Base-by-base conservation (phyloP, 768 basidiomycete genomes). In the Lactarius tabidus region DNA sequence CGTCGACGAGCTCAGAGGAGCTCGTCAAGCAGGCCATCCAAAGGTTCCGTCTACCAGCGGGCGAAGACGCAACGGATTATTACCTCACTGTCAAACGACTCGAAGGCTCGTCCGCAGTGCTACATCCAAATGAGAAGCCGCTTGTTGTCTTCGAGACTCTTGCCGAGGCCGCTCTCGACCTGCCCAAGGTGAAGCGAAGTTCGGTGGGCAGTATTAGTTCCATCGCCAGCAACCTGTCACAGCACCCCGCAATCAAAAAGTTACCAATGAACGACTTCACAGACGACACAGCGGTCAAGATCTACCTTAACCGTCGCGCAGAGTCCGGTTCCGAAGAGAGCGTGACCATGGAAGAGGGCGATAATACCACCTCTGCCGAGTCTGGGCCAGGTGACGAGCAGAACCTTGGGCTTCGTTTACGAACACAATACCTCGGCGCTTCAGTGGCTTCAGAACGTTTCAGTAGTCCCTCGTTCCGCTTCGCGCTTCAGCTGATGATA, bases 211-310 rank as follows among this genome's bases (percentile, higher is more conserved):
- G 93, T 73, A 95, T 99, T 70, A 93, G 87, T 71, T 95, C 93
- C n/a, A 80, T 99, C 28, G 83, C 90, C 38, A 95, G 92, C 73
- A 95, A 95, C 72, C 80, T 98, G 31, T 91, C 90, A 4, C 89
- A 92, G 85, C 93, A 98, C 72, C 95, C 96, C 20, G 95, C 97
- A 18, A 99, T 98, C 76, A 88, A 86, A 72, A 92, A 91, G 73
- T 79, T 98, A 45, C 86, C 91, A 53, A 96, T 97, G 93, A 97
- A 95, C 71, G 97, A 98, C 74, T 98, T 95, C 73, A 91, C 91
- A 51, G 97, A 99, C 70, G 97, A 98, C 73, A 94, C 95, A 4
- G 88, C 90, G 0, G 95, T 98, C 77, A 98, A 98, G 76, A 90
- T 98, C 76, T 99, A 97, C 76, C 76, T 98, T 68, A 94, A 98